Conservation (phyloP, 208 protist species). For the Lotmaria passim region DNA sequence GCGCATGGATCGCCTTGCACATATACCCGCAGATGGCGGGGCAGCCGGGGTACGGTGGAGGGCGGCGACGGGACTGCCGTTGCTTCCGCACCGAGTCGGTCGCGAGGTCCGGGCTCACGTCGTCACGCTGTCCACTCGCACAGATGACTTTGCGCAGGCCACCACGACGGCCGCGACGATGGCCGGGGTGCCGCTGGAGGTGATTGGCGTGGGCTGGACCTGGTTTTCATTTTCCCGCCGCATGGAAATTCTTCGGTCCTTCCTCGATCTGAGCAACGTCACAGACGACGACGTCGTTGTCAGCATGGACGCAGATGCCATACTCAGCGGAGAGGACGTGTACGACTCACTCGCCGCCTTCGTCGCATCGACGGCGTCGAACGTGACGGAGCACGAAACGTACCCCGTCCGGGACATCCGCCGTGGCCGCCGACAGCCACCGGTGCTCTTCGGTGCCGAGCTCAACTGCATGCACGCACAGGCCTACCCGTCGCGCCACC, state of each 20-base stretch:
- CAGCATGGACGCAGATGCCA: neutral
- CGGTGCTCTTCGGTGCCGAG: slow-evolving; percentile 21
- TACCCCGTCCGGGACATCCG: slow-evolving; percentile 14
- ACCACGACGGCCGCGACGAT: slow-evolving; percentile 19
- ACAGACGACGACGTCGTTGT: slow-evolving; percentile 5
- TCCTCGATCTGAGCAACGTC: neutral
- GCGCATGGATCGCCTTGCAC: neutral
- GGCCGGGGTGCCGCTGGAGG: slow-evolving; percentile 12
- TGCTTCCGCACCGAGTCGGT: neutral
- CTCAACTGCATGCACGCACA: slow-evolving; percentile 27
- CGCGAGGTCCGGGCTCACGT: neutral
- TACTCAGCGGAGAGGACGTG: slow-evolving; percentile 14
- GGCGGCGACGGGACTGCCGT: slow-evolving; percentile 5
- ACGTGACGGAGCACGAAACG: neutral
- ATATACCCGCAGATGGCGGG: slow-evolving; percentile 6
- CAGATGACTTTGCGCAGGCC: neutral
- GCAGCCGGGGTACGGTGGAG: slow-evolving; percentile 12
- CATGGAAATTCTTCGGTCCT: slow-evolving; percentile 7
- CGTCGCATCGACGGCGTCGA: slow-evolving; percentile 7
- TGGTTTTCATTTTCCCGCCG: slow-evolving; percentile 15
- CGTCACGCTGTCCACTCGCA: slow-evolving; percentile 9
- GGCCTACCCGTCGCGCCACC: slow-evolving; percentile 2
- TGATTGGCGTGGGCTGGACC: slow-evolving; percentile 8
- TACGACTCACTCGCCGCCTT: slow-evolving; percentile 11
- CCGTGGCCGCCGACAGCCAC: slow-evolving; percentile 8